Conservation (phyloP, 805 yeast genomes). For the Nakazawaea populi region DNA sequence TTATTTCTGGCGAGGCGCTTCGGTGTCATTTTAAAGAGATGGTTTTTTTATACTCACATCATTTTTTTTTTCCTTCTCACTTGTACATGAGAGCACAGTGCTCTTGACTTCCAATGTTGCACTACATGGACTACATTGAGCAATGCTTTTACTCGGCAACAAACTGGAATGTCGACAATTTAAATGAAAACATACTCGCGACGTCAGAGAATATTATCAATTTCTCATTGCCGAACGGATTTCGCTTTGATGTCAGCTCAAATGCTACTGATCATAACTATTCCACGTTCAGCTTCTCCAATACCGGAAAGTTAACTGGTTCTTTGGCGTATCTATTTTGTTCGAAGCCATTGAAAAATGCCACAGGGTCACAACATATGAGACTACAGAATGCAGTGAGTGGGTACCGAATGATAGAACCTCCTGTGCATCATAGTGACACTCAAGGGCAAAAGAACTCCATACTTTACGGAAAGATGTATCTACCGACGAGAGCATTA, state of each 20-base stretch:
- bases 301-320: slow-evolving; percentile 63
- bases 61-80: too few species aligned
- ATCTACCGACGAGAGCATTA: slow-evolving; percentile 77
- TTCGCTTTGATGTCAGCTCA: slow-evolving; percentile 60
- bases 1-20: too few species aligned
- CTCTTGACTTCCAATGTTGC: slow-evolving; percentile 42
- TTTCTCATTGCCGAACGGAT: slow-evolving; percentile 66
- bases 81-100: not conserved
- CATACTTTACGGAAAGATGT: slow-evolving; percentile 78
- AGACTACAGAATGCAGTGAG: slow-evolving; percentile 63
- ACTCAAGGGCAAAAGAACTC: slow-evolving; percentile 23
- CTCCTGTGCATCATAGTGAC: slow-evolving; percentile 17
- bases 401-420: slow-evolving; percentile 59
- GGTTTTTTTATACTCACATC: too few species aligned
- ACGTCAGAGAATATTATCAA: slow-evolving; percentile 66
- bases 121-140: slow-evolving; percentile 83
- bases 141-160: slow-evolving; percentile 64
- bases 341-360: slow-evolving; percentile 46
- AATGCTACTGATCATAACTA: slow-evolving; percentile 66
- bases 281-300: slow-evolving; percentile 65
- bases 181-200: slow-evolving; percentile 70
- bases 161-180: slow-evolving; percentile 74
- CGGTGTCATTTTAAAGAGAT: too few species aligned
- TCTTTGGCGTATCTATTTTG: slow-evolving; percentile 79
- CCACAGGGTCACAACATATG: slow-evolving; percentile 44